A percentile compares a stretch with the other conserved stretches of the same genome.
Evolutionary conservation across 163 green algal genomes (phyloP).

Genomic region (Chlorella variabilis): DNA sequence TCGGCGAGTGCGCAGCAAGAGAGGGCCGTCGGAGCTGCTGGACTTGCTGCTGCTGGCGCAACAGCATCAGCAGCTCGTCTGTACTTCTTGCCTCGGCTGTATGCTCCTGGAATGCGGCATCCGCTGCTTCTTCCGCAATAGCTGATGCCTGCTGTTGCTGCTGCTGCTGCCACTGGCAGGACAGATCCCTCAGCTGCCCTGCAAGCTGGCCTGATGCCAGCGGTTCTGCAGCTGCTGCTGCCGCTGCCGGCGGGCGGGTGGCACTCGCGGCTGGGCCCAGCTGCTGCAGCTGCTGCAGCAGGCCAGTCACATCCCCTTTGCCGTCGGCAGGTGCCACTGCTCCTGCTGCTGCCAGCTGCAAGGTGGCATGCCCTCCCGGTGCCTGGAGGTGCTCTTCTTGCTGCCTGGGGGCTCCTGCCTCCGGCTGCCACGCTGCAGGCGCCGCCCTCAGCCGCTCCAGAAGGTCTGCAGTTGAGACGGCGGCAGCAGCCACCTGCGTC

Average conservation of each 20-base stretch:
- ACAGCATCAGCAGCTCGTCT: background rate
- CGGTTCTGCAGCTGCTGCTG: background rate
- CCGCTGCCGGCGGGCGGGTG: background rate
- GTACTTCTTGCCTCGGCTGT: background rate
- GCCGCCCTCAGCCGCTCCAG: background rate
- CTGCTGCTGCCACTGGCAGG: background rate
- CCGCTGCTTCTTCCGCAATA: background rate
- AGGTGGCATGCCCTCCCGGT: background rate
- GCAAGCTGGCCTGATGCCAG: background rate
- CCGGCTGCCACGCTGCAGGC: background rate
- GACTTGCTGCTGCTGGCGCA: background rate
- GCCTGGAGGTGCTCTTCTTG: background rate
- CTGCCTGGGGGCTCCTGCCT: background rate
- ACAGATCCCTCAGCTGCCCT: background rate
- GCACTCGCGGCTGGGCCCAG: background rate
- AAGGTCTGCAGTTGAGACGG: background rate
- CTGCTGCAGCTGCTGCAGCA: slow-evolving; percentile 23
- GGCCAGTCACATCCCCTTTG: background rate
- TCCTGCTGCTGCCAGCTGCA: background rate
- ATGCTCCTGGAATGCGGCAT: background rate
- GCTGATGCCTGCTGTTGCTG: background rate
- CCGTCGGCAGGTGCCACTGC: background rate
- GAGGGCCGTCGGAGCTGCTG: background rate
- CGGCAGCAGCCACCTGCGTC: background rate
- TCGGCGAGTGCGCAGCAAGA: background rate